Conservation (phyloP, 2,329 filamentous ascomycete genomes). For the Fusarium succisae region DNA sequence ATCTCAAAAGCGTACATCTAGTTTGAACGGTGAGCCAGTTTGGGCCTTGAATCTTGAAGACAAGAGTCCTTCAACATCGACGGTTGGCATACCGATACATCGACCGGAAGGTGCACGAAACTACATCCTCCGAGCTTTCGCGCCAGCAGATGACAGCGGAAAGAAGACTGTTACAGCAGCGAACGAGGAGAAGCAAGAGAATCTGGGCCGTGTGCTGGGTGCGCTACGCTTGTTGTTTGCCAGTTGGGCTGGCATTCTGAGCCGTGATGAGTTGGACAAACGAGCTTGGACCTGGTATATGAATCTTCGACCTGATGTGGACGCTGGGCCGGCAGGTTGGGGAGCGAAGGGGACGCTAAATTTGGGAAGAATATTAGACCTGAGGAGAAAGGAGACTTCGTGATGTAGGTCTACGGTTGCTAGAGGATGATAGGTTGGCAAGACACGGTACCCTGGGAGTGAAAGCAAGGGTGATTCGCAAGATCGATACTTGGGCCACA, state of each 20-base stretch:
- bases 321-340: constrained; percentile 80
- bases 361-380: constrained; percentile 70
- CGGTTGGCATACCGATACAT: constrained; percentile 74
- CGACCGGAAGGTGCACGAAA: constrained; percentile 73
- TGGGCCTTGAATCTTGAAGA: constrained; percentile 69
- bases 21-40: constrained; percentile 60
- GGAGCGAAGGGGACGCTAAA: constrained; percentile 79
- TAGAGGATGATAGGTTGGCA: not conserved
- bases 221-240: constrained; percentile 76
- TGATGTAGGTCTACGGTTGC: not conserved
- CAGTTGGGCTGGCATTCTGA: constrained; percentile 76
- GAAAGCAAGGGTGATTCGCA: not conserved
- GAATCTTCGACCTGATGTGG: constrained; percentile 78
- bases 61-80: constrained; percentile 52
- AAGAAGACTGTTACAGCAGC: constrained; percentile 56
- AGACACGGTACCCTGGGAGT: not conserved
- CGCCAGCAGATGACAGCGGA: constrained; percentile 45
- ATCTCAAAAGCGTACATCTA: constrained; percentile 53
- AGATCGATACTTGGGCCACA: not conserved
- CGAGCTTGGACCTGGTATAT: constrained; percentile 87
- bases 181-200: constrained; percentile 72
- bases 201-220: constrained; percentile 74
- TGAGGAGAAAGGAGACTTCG: constrained; percentile 52
- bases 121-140: constrained; percentile 70
- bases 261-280: constrained; percentile 73